Conservation (phyloP, 305 asterid species). For the Plantago coronopus region DNA sequence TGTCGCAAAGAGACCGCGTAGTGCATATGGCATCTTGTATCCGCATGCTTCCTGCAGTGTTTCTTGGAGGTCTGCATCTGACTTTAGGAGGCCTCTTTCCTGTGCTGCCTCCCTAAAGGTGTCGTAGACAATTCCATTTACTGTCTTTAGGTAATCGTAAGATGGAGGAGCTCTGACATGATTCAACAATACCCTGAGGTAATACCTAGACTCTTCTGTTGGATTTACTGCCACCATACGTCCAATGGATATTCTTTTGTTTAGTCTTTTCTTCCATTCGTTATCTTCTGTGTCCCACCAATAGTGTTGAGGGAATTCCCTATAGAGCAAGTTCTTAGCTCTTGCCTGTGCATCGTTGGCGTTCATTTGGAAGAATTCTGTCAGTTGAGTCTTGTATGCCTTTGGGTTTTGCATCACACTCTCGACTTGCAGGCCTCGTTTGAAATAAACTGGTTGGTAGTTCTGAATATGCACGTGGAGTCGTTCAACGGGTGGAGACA, state of each 20-base stretch:
- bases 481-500: no score
- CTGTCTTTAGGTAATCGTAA: neutral
- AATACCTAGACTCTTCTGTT: neutral
- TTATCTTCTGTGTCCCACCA: no score
- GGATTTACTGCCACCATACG: neutral
- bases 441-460: no score
- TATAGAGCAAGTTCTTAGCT: no score
- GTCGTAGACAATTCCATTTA: neutral
- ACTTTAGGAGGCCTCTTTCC: neutral
- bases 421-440: no score
- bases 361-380: no score
- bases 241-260: neutral
- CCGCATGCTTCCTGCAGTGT: neutral
- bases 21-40: conserved; percentile 5
- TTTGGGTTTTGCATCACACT: no score
- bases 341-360: no score
- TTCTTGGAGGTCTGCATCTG: neutral
- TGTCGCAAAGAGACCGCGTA: neutral
- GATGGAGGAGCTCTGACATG: conserved; percentile 5
- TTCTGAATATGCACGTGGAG: no score
- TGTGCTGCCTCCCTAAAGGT: conserved; percentile 4
- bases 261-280: no score
- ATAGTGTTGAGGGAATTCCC: no score
- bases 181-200: neutral
- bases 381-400: no score